Evolutionary conservation across 768 basidiomycete species (phyloP).

Genomic region (Tulasnella sp.): DNA sequence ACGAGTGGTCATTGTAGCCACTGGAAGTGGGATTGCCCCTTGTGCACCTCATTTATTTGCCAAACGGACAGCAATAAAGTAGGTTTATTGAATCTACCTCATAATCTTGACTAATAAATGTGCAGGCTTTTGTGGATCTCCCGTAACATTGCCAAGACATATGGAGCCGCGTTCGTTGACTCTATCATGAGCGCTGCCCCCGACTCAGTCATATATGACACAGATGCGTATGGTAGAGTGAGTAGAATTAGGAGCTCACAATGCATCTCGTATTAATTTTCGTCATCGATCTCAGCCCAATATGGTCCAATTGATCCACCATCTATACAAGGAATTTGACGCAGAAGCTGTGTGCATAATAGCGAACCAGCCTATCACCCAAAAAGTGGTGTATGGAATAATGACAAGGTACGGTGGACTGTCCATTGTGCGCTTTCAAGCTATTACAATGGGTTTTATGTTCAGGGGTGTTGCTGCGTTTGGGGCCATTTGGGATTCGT

Average conservation of each 20-base stretch:
- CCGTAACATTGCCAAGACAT: conserved; percentile 47
- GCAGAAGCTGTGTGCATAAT: conserved; percentile 17
- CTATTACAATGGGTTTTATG: background rate
- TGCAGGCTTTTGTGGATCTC: conserved; percentile 42
- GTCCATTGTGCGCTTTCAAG: background rate
- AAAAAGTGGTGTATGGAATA: conserved; percentile 16
- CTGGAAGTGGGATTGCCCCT: conserved; percentile 49
- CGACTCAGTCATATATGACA: conserved; percentile 15
- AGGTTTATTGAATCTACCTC: background rate
- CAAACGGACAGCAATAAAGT: conserved; percentile 16
- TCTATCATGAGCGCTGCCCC: conserved; percentile 34
- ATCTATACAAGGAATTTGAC: conserved; percentile 12
- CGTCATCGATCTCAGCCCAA: too few relatives aligned
- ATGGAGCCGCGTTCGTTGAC: conserved; percentile 48
- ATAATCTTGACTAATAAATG: conserved; percentile 18
- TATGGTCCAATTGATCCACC: conserved; percentile 23
- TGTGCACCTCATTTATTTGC: conserved; percentile 44
- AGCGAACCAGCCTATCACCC: conserved; percentile 9
- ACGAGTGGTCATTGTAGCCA: conserved; percentile 20
- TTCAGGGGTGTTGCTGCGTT: conserved; percentile 15
- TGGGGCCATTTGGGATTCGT: conserved; percentile 15
- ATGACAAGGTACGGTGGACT: conserved; percentile 4
- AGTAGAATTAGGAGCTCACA: too few relatives aligned
- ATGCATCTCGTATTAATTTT: too few relatives aligned
- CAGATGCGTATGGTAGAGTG: conserved; percentile 12